Evolutionary conservation across 352 stramenopile species (phyloP).

Genomic region (Plasmopara muralis): DNA sequence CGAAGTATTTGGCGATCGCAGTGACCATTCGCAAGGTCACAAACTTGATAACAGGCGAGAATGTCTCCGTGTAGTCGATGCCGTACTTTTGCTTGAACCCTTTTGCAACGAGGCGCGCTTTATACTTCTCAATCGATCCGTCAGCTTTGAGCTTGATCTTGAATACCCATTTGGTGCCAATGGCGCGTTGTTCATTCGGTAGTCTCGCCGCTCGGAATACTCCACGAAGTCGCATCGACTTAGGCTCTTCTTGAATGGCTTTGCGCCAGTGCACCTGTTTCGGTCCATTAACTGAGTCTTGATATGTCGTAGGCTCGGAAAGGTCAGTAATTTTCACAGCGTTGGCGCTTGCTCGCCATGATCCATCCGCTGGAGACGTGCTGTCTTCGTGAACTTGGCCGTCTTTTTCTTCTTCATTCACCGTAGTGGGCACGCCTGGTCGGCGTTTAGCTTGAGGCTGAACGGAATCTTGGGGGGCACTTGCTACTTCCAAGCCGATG

Average conservation of each 20-base stretch:
- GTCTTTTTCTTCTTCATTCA: too few species aligned
- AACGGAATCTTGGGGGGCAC: neutral
- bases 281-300: neutral
- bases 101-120: too few species aligned
- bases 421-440: too few species aligned
- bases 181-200: neutral
- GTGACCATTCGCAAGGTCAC: too few species aligned
- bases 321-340: neutral
- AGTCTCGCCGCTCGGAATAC: neutral
- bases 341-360: too few species aligned
- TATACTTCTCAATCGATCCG: neutral
- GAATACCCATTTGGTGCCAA: neutral
- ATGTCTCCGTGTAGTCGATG: too few species aligned
- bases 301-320: neutral
- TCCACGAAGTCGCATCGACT: neutral
- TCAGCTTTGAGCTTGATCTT: constrained; percentile 1
- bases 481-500: neutral
- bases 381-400: too few species aligned
- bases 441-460: neutral
- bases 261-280: neutral
- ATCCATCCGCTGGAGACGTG: too few species aligned
- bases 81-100: too few species aligned
- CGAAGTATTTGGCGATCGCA: too few species aligned
- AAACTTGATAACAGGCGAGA: too few species aligned
- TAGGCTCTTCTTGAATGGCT: neutral